Percentiles rank a stretch among this genome's conserved stretches.
Evolutionary conservation across 176 grass and related monocot genomes (phyloP).

Genomic region (Cenchrus fungigraminus): DNA sequence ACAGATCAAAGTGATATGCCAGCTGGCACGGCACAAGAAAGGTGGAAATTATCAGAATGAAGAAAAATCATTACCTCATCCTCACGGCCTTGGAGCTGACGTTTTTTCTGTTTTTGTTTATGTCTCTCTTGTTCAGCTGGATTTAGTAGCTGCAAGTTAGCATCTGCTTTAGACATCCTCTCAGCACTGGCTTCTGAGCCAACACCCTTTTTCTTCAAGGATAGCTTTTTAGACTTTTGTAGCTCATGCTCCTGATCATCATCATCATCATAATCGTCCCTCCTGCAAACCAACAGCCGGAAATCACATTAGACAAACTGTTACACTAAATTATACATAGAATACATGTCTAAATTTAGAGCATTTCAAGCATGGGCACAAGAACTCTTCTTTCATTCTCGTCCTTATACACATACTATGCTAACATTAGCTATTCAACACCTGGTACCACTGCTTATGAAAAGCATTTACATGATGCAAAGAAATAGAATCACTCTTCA

Average conservation of each 20-base stretch:
- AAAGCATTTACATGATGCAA: neutral
- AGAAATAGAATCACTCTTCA: conserved; percentile 15
- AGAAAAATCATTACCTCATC: conserved; percentile 57
- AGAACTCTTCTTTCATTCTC: conserved; percentile 4
- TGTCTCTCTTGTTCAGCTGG: conserved; percentile 92
- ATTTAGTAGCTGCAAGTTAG: conserved; percentile 85
- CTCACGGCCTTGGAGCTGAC: conserved; percentile 78
- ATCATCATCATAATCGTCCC: conserved; percentile 33
- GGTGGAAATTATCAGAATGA: conserved; percentile 1
- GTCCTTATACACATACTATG: neutral
- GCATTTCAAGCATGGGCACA: neutral
- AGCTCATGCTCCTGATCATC: conserved; percentile 48
- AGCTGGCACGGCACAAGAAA: conserved; percentile 11
- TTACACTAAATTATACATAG: conserved; percentile 16
- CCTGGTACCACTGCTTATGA: neutral
- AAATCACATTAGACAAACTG: conserved; percentile 12
- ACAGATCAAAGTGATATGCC: neutral
- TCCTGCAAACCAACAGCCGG: conserved; percentile 56
- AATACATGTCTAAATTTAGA: neutral
- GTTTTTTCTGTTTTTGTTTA: conserved; percentile 86
- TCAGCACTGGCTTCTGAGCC: conserved; percentile 87
- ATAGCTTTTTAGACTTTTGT: conserved; percentile 76
- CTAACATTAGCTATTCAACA: conserved; percentile 10
- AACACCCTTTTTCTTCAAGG: conserved; percentile 90
- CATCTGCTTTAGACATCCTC: conserved; percentile 69